A percentile compares a stretch with the other conserved stretches of the same genome.
Evolutionary conservation across 2,329 filamentous ascomycete genomes (phyloP).

Genomic region (Phoma sp.): DNA sequence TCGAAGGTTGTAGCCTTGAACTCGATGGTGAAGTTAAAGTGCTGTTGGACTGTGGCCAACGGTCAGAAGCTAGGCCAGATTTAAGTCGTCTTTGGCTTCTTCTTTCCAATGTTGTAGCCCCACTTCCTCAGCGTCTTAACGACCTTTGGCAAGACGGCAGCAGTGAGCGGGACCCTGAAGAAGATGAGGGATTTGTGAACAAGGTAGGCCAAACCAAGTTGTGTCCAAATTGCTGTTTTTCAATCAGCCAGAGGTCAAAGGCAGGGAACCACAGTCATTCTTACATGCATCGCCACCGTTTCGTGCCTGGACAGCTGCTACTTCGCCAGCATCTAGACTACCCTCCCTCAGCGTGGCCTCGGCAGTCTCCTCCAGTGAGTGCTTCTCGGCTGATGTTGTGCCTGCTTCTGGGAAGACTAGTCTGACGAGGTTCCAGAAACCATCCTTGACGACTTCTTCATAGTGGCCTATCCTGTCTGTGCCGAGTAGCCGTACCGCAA

Average conservation of each 20-base stretch:
- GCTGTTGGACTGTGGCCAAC: not conserved
- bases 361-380: constrained; percentile 38
- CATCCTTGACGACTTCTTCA: constrained; percentile 72
- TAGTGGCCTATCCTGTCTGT: constrained; percentile 82
- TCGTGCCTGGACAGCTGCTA: constrained; percentile 65
- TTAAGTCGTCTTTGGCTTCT: constrained; percentile 53
- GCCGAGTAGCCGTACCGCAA: constrained; percentile 82
- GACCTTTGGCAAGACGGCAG: constrained; percentile 91
- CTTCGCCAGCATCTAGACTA: constrained; percentile 61
- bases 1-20: not conserved
- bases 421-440: constrained; percentile 66
- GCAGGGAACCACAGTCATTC: constrained; percentile 39
- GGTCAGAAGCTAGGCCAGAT: not conserved
- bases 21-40: not conserved
- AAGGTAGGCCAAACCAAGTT: constrained; percentile 91
- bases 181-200: constrained; percentile 99
- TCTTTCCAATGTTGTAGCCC: constrained; percentile 95
- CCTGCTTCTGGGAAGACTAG: constrained; percentile 64
- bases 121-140: constrained; percentile 85
- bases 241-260: constrained; percentile 1
- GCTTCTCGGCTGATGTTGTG: constrained; percentile 57
- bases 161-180: constrained; percentile 88
- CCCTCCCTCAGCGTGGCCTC: constrained; percentile 42
- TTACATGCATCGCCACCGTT: constrained; percentile 74
- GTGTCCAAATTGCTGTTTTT: constrained; percentile 73